These are phyloP conservation scores for Beauveria pseudobassiana DNA, from an alignment of 2,329 filamentous ascomycete genomes.

Conservation along the genomic window DNA sequence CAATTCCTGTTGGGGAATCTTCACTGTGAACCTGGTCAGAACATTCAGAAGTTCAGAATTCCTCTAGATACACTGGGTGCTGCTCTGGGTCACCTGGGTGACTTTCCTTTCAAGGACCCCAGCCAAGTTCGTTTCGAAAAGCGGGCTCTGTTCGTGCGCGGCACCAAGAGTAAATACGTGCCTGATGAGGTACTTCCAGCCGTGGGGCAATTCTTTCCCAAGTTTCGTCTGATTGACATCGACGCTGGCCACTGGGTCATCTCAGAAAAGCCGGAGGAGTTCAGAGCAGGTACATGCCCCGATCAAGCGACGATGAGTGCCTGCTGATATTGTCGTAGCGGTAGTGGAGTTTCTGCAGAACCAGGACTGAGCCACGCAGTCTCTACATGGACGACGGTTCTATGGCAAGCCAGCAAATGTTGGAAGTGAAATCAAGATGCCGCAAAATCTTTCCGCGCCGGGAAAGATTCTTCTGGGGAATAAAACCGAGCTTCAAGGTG, in stretches of 20 bases:
- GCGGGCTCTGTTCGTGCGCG: conserved; percentile 72
- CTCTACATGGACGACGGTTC: too few relatives aligned
- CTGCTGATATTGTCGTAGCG: conserved; percentile 30
- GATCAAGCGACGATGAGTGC: neutral
- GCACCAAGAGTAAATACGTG: conserved; percentile 70
- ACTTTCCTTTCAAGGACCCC: conserved; percentile 80
- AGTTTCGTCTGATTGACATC: conserved; percentile 64
- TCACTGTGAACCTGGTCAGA: conserved; percentile 42
- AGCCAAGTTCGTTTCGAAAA: conserved; percentile 62
- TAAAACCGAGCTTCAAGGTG: too few relatives aligned
- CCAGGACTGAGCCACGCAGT: conserved; percentile 32
- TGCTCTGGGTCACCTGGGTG: conserved; percentile 67
- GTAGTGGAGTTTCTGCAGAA: conserved; percentile 55
- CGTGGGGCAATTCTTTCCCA: conserved; percentile 75
- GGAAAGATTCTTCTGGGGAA: neutral
- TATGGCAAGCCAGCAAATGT: neutral
- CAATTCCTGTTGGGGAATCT: conserved; percentile 92
- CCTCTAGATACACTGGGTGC: conserved; percentile 64
- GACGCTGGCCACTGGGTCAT: conserved; percentile 84
- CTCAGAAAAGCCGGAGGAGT: conserved; percentile 76
- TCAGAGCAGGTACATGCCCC: conserved; percentile 54
- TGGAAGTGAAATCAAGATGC: too few relatives aligned
- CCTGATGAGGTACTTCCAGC: conserved; percentile 73
- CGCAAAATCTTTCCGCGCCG: too few relatives aligned
- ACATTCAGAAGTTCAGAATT: conserved; percentile 65